Evolutionary conservation across 768 basidiomycete species (phyloP), one percentile per base, ranked within the genome.

Genomic region (Mrakia gelida): DNA sequence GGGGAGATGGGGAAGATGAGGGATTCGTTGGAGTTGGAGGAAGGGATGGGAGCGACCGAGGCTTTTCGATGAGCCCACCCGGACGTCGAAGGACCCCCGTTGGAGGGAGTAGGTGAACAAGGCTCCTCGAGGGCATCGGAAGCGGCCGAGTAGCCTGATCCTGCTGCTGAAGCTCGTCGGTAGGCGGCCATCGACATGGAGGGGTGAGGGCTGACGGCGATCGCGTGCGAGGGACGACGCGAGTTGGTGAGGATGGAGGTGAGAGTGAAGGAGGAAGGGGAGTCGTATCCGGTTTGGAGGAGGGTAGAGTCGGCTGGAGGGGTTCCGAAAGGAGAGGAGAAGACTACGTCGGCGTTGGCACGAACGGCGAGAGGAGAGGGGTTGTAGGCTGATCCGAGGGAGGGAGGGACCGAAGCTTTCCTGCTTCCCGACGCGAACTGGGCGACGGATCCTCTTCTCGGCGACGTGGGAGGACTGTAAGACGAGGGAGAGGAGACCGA

Each of bases 151-250:
- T 32, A 68, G 11, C 32, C 28, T 0, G 75, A 76, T 30, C 65
- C 52, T 10, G 76, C 67, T 21, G 76, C 67, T n/a, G 76, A 77
- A n/a, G 41, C 21, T n/a, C 67, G 76, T 26, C 71, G 76, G 61
- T 56, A 52, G 49, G 71, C 71, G 7, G 71, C 45, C 45, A 72
- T 49, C n/a, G 71, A 72, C 45, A 72, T 52, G 52, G 71, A 18
- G n/a, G 52, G 3, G 8, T 8, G 38, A 28, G 59, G 59, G 59
- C 3, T 59, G 54, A 2, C 8, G 23, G 59, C 4, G 59, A 59
- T 28, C 26, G 59, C 67, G 26, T 70, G 67, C 11, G 67, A 70
- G 15, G 67, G 34, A 10, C 67, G 67, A n/a, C 67, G 67, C 1
- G 65, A 67, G 49, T 59, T 59, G 59, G 23, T 59, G 59, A 59